Conservation (phyloP, 2,329 filamentous ascomycete species). For the Furcasterigmium sp. region DNA sequence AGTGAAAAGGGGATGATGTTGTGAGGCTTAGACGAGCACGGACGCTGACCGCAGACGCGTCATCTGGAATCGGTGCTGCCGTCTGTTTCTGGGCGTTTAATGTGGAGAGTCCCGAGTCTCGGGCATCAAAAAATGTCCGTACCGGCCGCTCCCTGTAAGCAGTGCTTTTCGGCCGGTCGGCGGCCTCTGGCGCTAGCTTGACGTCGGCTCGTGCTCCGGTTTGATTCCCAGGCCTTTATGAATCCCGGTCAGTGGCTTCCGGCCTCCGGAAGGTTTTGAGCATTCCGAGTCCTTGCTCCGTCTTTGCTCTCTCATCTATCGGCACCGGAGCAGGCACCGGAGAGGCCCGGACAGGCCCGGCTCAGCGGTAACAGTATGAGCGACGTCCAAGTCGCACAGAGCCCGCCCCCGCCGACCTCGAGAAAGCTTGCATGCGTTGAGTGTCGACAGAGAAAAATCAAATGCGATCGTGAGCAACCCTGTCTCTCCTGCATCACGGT, state of each 20-base stretch:
- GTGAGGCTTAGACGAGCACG: no score
- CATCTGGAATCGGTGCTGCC: no score
- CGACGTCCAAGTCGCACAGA: no score
- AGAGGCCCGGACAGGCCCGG: neutral
- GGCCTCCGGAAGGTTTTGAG: neutral
- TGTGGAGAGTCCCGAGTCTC: no score
- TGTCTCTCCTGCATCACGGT: slow-evolving; percentile 57
- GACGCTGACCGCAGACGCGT: no score
- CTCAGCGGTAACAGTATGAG: no score
- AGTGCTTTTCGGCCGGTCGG: neutral
- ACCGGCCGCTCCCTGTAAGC: neutral
- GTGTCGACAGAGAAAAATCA: slow-evolving; percentile 57
- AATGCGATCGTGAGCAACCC: slow-evolving; percentile 53
- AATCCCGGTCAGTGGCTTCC: neutral
- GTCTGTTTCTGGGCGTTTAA: no score
- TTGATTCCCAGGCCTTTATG: neutral
- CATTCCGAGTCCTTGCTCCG: neutral
- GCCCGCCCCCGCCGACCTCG: no score
- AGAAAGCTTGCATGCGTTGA: slow-evolving; percentile 46
- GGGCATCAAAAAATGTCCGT: slow-evolving; percentile 1
- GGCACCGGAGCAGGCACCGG: neutral
- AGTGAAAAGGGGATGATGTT: no score
- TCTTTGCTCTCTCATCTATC: neutral
- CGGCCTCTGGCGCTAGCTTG: neutral
- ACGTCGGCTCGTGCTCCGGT: neutral